A percentile compares a stretch with the other conserved stretches of the same genome.
Evolutionary conservation across 139 green algal genomes (phyloP).

Genomic region (Micromonas commoda): DNA sequence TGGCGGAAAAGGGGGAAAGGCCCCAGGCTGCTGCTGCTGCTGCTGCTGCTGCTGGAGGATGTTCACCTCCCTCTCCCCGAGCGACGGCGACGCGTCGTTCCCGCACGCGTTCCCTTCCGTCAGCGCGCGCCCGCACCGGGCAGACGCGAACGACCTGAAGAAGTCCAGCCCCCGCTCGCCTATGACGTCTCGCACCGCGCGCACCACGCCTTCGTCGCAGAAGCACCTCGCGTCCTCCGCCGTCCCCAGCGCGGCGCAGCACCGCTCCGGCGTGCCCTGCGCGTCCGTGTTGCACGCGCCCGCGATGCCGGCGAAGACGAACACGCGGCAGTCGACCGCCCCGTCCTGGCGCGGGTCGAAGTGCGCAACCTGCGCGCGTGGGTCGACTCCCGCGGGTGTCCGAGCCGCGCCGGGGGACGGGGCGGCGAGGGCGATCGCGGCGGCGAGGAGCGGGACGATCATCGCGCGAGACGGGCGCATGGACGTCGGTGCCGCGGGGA

Average conservation of each 20-base stretch:
- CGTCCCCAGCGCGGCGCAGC: not conserved
- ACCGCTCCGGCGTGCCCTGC: not conserved
- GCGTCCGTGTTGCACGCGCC: not conserved
- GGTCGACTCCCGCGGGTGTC: no score
- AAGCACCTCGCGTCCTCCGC: slow-evolving; percentile 1
- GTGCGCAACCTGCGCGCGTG: no score
- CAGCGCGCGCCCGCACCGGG: not conserved
- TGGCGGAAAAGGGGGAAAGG: not conserved
- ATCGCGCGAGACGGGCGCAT: no score
- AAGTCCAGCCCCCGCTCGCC: not conserved
- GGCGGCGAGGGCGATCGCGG: no score
- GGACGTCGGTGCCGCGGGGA: no score
- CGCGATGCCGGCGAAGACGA: not conserved
- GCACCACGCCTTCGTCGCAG: not conserved
- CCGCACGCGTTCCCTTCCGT: not conserved
- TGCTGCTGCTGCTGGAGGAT: not conserved
- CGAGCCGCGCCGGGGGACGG: no score
- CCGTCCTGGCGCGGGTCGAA: no score
- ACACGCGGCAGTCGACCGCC: not conserved
- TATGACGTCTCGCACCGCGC: not conserved
- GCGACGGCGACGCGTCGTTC: no score
- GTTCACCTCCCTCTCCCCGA: not conserved
- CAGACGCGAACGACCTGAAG: not conserved
- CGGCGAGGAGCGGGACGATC: no score
- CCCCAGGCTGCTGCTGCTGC: not conserved